These are phyloP conservation scores for Thelonectria blattea DNA, from an alignment of 2,329 filamentous ascomycete genomes.

Conservation along the genomic window DNA sequence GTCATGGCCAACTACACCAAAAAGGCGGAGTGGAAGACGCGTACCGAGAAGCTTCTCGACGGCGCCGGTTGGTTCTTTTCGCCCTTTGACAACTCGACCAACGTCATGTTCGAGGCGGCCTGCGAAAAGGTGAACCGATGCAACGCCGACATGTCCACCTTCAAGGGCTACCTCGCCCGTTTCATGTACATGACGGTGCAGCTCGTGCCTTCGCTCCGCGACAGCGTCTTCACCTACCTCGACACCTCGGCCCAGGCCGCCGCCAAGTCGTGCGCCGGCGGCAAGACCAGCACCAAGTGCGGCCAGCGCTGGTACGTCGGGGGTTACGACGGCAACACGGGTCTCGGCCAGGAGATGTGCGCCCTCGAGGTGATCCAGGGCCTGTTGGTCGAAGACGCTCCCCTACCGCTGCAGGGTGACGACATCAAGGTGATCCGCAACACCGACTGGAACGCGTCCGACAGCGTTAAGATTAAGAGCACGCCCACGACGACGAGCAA, in stretches of 20 bases:
- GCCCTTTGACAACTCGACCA: slow-evolving; percentile 56
- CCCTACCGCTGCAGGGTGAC: slow-evolving; percentile 53
- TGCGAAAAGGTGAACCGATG: slow-evolving; percentile 66
- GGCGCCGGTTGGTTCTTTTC: slow-evolving; percentile 62
- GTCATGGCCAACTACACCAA: slow-evolving; percentile 67
- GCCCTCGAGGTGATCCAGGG: slow-evolving; percentile 69
- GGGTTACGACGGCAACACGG: slow-evolving; percentile 59
- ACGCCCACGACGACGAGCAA: slow-evolving; percentile 14
- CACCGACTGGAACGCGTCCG: slow-evolving; percentile 28
- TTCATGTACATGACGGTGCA: slow-evolving; percentile 66
- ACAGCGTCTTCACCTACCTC: slow-evolving; percentile 56
- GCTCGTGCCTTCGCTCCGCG: slow-evolving; percentile 60
- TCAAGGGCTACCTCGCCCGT: slow-evolving; percentile 71
- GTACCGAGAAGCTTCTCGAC: slow-evolving; percentile 58
- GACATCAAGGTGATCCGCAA: slow-evolving; percentile 54
- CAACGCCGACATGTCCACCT: slow-evolving; percentile 68
- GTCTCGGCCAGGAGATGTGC: slow-evolving; percentile 69
- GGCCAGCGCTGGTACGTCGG: slow-evolving; percentile 68
- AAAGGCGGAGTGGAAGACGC: slow-evolving; percentile 59
- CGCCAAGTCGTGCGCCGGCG: slow-evolving; percentile 62
- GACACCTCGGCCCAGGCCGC: slow-evolving; percentile 61
- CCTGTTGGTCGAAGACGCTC: slow-evolving; percentile 53
- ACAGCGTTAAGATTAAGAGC: slow-evolving; percentile 24
- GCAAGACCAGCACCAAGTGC: slow-evolving; percentile 57
- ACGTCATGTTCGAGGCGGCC: slow-evolving; percentile 70